These are phyloP conservation scores for Flaveria sonorensis DNA, from an alignment of 129 eudicot species.

Conservation along the genomic window DNA sequence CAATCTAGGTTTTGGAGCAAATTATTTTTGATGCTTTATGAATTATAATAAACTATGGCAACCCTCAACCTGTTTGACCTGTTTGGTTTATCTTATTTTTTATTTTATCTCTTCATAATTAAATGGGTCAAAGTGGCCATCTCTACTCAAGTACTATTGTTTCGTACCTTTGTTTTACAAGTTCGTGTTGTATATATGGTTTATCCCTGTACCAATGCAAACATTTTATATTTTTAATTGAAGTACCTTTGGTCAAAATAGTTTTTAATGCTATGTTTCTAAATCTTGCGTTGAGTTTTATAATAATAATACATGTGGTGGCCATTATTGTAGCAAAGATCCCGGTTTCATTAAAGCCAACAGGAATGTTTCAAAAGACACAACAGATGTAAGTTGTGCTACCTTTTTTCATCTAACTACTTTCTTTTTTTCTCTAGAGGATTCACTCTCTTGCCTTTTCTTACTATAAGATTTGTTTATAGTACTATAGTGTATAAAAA, in stretches of 20 bases:
- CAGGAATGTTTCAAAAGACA: conserved; percentile 61
- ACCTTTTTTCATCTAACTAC: conserved; percentile 9
- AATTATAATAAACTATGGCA: neutral
- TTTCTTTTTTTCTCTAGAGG: conserved; percentile 10
- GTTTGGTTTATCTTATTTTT: neutral
- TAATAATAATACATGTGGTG: conserved; percentile 19
- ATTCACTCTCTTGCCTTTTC: conserved; percentile 5
- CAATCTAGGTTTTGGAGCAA: neutral
- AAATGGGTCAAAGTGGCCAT: neutral
- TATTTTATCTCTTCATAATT: neutral
- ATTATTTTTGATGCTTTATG: neutral
- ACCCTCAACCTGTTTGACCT: neutral
- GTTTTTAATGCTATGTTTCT: neutral
- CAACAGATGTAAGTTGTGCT: conserved; percentile 75
- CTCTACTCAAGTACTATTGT: neutral
- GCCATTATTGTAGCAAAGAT: conserved; percentile 71
- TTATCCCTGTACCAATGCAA: conserved; percentile 16
- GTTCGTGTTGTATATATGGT: conserved; percentile 6
- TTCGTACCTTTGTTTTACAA: neutral
- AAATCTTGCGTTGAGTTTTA: conserved; percentile 3
- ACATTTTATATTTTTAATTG: conserved; percentile 1
- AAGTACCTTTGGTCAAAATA: neutral
- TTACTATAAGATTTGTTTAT: conserved; percentile 21
- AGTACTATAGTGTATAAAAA: conserved; percentile 6
- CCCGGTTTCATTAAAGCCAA: conserved; percentile 90